Evolutionary conservation across 2,329 filamentous ascomycete genomes (phyloP).

Genomic region (Chlorencoelia australis): DNA sequence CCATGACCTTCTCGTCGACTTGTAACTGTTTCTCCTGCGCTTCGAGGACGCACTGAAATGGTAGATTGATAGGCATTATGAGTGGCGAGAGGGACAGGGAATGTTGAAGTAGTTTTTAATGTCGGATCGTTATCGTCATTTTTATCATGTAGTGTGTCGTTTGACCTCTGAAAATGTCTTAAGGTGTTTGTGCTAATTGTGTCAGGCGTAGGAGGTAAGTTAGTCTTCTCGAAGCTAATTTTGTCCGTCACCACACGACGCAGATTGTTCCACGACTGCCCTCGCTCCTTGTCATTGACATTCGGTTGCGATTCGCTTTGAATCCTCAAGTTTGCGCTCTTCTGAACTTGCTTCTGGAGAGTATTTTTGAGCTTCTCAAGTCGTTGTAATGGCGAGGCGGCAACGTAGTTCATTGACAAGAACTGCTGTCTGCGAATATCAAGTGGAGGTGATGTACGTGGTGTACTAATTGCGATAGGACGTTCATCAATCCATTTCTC

Average conservation of each 20-base stretch:
- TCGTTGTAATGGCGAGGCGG: conserved; percentile 42
- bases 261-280: conserved; percentile 7
- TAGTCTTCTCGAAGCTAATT: conserved; percentile 29
- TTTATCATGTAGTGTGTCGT: conserved; percentile 33
- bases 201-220: conserved; percentile 28
- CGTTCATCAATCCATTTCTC: conserved; percentile 27
- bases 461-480: conserved; percentile 11
- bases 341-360: conserved; percentile 13
- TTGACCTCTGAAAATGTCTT: conserved; percentile 39
- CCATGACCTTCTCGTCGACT: conserved; percentile 27
- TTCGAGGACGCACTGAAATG: conserved; percentile 21
- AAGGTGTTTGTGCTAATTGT: conserved; percentile 26
- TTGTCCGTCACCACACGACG: conserved; percentile 16
- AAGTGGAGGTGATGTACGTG: conserved; percentile 2
- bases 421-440: conserved; percentile 27
- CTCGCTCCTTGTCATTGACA: conserved; percentile 7
- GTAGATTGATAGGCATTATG: conserved; percentile 16
- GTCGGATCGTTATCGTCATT: conserved; percentile 13
- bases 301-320: neutral
- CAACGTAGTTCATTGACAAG: conserved; percentile 37
- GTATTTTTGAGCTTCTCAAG: conserved; percentile 35
- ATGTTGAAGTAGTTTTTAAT: conserved; percentile 16
- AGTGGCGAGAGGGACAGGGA: conserved; percentile 7
- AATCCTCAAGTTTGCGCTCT: conserved; percentile 2
- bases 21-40: conserved; percentile 26